These are phyloP conservation scores for Austroboletus eburneus DNA, from an alignment of 768 basidiomycete genomes.

Conservation along the genomic window DNA sequence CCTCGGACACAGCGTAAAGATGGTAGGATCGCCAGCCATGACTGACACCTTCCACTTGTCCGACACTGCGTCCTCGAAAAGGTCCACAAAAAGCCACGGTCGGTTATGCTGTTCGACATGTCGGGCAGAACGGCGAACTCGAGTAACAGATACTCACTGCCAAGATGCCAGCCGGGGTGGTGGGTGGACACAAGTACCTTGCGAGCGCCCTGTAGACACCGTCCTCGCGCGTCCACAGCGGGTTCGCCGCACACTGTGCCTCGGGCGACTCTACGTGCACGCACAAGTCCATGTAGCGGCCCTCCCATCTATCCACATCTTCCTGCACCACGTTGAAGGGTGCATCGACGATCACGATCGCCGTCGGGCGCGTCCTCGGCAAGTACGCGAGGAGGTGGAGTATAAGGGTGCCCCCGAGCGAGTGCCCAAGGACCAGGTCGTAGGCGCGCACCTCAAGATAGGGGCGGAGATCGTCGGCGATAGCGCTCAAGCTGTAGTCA, in stretches of 20 bases:
- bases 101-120: conserved; percentile 12
- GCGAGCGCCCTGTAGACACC: conserved; percentile 6
- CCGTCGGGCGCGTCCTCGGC: conserved; percentile 2
- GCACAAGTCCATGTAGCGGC: not conserved
- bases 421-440: conserved; percentile 19
- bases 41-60: conserved; percentile 13
- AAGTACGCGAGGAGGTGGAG: conserved; percentile 11
- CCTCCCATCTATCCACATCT: not conserved
- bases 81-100: conserved; percentile 18
- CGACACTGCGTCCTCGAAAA: not conserved
- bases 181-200: conserved; percentile 8
- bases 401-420: conserved; percentile 6
- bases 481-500: conserved; percentile 12
- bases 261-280: not conserved
- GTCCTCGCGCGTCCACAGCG: conserved; percentile 15
- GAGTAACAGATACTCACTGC: conserved; percentile 10
- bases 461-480: conserved; percentile 16
- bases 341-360: conserved; percentile 19
- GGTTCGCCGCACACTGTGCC: conserved; percentile 1
- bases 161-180: not conserved
- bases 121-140: too few relatives aligned
- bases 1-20: not conserved
- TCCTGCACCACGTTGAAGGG: not conserved
- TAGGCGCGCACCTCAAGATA: conserved; percentile 13
- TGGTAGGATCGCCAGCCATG: conserved; percentile 18